Conservation (phyloP, 352 stramenopile species). For the Globisporangium apiculatum region DNA sequence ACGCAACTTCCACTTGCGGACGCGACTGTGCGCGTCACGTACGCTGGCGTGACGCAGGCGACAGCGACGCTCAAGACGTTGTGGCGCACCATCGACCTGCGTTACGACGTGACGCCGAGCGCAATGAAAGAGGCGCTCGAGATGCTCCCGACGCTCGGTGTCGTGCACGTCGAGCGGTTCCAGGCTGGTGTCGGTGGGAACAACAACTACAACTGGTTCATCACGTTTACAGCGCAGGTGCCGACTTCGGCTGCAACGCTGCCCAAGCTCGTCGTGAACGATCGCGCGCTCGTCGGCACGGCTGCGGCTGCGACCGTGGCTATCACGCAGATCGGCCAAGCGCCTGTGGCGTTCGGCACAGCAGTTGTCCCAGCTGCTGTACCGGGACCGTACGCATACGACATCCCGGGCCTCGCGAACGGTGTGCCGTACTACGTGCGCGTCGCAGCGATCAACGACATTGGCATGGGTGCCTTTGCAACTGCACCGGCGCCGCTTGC, state of each 20-base stretch:
- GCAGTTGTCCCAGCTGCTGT: slow-evolving; percentile 17
- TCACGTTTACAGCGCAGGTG: slow-evolving; percentile 84
- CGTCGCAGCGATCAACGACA: slow-evolving; percentile 83
- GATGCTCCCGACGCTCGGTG: slow-evolving; percentile 81
- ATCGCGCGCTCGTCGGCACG: slow-evolving; percentile 27
- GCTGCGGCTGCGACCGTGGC: slow-evolving; percentile 23
- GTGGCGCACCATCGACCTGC: slow-evolving; percentile 51
- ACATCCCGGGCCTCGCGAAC: slow-evolving; percentile 56
- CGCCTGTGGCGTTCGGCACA: slow-evolving; percentile 29
- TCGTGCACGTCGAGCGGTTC: slow-evolving; percentile 87
- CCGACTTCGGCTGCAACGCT: slow-evolving; percentile 21
- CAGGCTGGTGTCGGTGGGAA: slow-evolving; percentile 29
- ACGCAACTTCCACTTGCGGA: slow-evolving; percentile 53
- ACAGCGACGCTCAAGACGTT: slow-evolving; percentile 33
- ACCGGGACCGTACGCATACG: slow-evolving; percentile 26
- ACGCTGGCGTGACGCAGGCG: slow-evolving; percentile 41
- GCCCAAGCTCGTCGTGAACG: slow-evolving; percentile 48
- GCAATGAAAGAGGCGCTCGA: slow-evolving; percentile 77
- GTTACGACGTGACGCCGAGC: slow-evolving; percentile 47
- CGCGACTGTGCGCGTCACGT: slow-evolving; percentile 17
- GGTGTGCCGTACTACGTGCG: slow-evolving; percentile 88
- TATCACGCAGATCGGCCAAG: slow-evolving; percentile 17
- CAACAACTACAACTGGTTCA: slow-evolving; percentile 81
- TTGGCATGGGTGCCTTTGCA: slow-evolving; percentile 78
- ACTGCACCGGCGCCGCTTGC: slow-evolving; percentile 16